These are phyloP conservation scores for Nymphaea thermarum DNA, from an alignment of 164 flowering plant species.

Conservation along the genomic window DNA sequence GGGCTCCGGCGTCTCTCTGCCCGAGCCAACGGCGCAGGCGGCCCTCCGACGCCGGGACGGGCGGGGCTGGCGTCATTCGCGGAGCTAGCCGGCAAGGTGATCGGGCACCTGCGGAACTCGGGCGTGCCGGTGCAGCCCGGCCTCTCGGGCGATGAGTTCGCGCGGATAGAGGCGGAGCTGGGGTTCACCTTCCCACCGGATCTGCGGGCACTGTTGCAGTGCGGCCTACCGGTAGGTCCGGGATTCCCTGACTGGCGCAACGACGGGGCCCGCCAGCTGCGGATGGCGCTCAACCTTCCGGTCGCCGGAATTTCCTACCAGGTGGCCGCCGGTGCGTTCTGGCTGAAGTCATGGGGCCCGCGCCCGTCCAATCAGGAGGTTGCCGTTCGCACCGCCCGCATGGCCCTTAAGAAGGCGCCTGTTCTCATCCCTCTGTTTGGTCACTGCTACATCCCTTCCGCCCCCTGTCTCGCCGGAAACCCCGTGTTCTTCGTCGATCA, in stretches of 20 bases:
- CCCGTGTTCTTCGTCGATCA: constrained; percentile 90
- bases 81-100: constrained; percentile 48
- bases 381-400: constrained; percentile 59
- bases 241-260: constrained; percentile 97
- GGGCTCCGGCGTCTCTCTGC: constrained; percentile 92
- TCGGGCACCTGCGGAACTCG: constrained; percentile 52
- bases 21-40: constrained; percentile 45
- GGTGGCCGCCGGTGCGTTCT: constrained; percentile 53
- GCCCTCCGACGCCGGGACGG: constrained; percentile 26
- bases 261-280: constrained; percentile 41
- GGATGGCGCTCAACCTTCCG: constrained; percentile 66
- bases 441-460: constrained; percentile 79
- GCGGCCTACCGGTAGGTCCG: constrained; percentile 73
- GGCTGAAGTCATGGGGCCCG: constrained; percentile 93
- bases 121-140: constrained; percentile 56
- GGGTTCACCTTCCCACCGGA: constrained; percentile 93
- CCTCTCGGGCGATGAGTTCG: constrained; percentile 71
- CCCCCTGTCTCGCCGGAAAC: constrained; percentile 67
- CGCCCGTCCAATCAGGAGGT: constrained; percentile 75
- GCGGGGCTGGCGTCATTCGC: constrained; percentile 56
- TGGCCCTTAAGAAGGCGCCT: constrained; percentile 54
- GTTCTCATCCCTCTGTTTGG: constrained; percentile 61
- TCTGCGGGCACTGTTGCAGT: constrained; percentile 63
- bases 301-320: constrained; percentile 80
- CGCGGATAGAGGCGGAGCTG: constrained; percentile 74